These are phyloP conservation scores for Combretum micranthum DNA, from an alignment of 345 rosid genomes.

Conservation along the genomic window DNA sequence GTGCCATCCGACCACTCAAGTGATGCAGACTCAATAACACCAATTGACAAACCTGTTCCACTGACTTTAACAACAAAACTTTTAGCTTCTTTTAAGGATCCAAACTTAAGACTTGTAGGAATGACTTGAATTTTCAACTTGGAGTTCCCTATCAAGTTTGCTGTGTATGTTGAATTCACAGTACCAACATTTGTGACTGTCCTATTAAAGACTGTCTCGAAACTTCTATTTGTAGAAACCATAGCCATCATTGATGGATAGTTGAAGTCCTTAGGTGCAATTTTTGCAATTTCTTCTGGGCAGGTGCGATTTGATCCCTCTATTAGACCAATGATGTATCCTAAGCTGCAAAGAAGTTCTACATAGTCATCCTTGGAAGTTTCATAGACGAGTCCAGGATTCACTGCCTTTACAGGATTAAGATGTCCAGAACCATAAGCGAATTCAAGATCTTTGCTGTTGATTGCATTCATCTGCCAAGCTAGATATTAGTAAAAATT, in stretches of 20 bases:
- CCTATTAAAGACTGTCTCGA: slow-evolving; percentile 26
- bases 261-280: slow-evolving; percentile 30
- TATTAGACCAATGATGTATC: slow-evolving; percentile 13
- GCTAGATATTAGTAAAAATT: too few relatives aligned
- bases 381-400: slow-evolving; percentile 35
- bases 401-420: slow-evolving; percentile 36
- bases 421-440: slow-evolving; percentile 45
- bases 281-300: slow-evolving; percentile 8
- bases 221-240: slow-evolving; percentile 9
- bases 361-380: slow-evolving; percentile 23
- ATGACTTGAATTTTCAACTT: slow-evolving; percentile 21
- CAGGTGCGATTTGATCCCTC: slow-evolving; percentile 33
- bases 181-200: slow-evolving; percentile 57
- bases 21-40: background rate
- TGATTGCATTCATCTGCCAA: background rate
- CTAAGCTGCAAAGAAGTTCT: slow-evolving; percentile 33
- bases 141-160: slow-evolving; percentile 3
- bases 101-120: slow-evolving; percentile 29
- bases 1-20: slow-evolving; percentile 6
- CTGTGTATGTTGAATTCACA: slow-evolving; percentile 35
- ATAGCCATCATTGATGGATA: slow-evolving; percentile 39
- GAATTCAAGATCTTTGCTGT: background rate
- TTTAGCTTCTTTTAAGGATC: slow-evolving; percentile 27
- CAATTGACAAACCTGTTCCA: background rate
- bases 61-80: slow-evolving; percentile 32